Percentiles rank a stretch among this genome's conserved stretches.
Evolutionary conservation across 768 basidiomycete genomes (phyloP).

Genomic region (Boletus subcaerulescens): DNA sequence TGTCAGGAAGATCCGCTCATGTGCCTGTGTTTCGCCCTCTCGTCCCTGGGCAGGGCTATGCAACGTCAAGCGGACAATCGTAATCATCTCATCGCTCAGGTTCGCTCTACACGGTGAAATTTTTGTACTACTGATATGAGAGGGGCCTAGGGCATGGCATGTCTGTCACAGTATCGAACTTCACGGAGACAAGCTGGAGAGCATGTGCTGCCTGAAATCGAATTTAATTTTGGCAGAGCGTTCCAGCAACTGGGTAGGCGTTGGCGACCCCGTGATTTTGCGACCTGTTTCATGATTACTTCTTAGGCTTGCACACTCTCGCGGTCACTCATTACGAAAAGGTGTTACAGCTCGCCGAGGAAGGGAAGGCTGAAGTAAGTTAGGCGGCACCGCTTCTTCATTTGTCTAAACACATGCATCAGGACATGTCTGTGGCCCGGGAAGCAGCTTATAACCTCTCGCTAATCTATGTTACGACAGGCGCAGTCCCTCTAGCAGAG

Average conservation of each 20-base stretch:
- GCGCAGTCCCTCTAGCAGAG: constrained; percentile 68
- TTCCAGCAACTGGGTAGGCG: constrained; percentile 46
- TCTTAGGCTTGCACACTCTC: constrained; percentile 70
- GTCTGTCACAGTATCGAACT: constrained; percentile 77
- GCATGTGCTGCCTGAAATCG: constrained; percentile 64
- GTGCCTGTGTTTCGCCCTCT: constrained; percentile 77
- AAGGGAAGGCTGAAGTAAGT: constrained; percentile 3
- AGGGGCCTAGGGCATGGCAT: constrained; percentile 69
- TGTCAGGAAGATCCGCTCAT: constrained; percentile 82
- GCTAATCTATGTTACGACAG: constrained; percentile 76
- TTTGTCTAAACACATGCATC: not conserved
- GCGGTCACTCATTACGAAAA: constrained; percentile 84
- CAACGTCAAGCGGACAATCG: constrained; percentile 93
- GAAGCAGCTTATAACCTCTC: constrained; percentile 56
- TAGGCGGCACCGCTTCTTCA: not conserved
- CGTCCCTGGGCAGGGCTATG: constrained; percentile 87
- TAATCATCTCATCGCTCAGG: constrained; percentile 65
- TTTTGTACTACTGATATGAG: not conserved
- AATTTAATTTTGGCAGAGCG: constrained; percentile 88
- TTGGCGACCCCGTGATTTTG: not conserved
- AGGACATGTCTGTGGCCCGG: constrained; percentile 11
- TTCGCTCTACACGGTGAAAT: not conserved
- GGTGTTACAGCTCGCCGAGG: constrained; percentile 63
- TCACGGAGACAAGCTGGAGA: constrained; percentile 45
- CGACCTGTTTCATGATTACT: not conserved